phyloP scores from a whole-genome alignment of 768 basidiomycete species.

The Lactarius hengduanensis region DNA sequence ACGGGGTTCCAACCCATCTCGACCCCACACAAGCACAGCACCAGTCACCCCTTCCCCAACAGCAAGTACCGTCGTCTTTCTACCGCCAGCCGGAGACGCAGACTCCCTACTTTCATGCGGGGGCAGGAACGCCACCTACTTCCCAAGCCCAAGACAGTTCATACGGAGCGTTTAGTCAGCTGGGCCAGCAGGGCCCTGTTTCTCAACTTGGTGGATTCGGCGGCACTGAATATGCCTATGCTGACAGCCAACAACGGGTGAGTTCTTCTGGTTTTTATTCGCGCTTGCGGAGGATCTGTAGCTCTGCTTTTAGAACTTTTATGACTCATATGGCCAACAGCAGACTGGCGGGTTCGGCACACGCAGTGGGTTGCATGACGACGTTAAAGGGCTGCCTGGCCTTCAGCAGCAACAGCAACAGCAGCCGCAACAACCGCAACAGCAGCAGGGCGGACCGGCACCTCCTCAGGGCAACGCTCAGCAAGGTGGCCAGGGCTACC shows the following conservation, averaged over 20 bases:
- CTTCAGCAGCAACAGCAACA: conserved; percentile 54
- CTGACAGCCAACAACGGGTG: conserved; percentile 62
- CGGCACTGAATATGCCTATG: conserved; percentile 64
- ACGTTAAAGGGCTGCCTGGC: conserved; percentile 66
- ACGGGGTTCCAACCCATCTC: conserved; percentile 62
- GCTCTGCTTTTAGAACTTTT: conserved; percentile 55
- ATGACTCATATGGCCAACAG: conserved; percentile 59
- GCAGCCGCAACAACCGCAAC: conserved; percentile 52
- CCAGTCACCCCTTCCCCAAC: conserved; percentile 43
- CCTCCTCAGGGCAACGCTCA: conserved; percentile 60
- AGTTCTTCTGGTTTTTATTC: conserved; percentile 31
- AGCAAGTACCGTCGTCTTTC: conserved; percentile 50
- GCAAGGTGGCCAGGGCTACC: conserved; percentile 62
- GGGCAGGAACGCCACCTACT: conserved; percentile 64
- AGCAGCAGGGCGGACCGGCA: conserved; percentile 45
- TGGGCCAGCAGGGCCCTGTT: conserved; percentile 48
- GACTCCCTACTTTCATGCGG: conserved; percentile 68
- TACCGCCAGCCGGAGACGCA: conserved; percentile 62
- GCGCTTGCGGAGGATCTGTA: conserved; percentile 27
- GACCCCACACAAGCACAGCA: conserved; percentile 51
- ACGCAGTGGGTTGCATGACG: conserved; percentile 70
- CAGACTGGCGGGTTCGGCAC: conserved; percentile 64
- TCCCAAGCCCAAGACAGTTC: conserved; percentile 59
- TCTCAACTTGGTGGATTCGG: conserved; percentile 55
- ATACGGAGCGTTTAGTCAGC: conserved; percentile 68